These are phyloP conservation scores for Lachancea quebecensis DNA, from an alignment of 805 yeast species.

Conservation along the genomic window DNA sequence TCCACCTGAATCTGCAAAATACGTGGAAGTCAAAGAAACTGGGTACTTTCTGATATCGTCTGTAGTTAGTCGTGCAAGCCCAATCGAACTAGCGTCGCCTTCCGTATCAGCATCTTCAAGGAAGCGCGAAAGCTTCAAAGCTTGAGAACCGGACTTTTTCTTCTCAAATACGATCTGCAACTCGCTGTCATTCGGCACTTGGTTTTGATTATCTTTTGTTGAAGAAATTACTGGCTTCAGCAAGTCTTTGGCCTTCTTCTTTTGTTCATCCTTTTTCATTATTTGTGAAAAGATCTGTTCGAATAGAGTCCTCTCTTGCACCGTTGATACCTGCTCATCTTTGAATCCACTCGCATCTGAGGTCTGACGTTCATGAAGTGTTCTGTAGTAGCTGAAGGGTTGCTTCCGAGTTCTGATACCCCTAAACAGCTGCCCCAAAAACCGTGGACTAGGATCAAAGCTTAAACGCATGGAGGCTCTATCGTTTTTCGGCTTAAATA, in stretches of 20 bases:
- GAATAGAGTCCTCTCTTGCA: slow-evolving; percentile 24
- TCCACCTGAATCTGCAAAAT: slow-evolving; percentile 6
- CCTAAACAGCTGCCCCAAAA: background rate
- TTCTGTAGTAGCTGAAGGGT: background rate
- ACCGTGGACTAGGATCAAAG: background rate
- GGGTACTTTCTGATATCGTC: slow-evolving; percentile 24
- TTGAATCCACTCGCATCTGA: slow-evolving; percentile 11
- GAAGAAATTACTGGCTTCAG: slow-evolving; percentile 5
- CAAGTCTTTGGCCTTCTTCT: slow-evolving; percentile 11
- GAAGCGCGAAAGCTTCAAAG: slow-evolving; percentile 14
- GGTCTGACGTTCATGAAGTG: background rate
- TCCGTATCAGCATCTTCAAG: slow-evolving; percentile 10
- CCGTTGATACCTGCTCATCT: slow-evolving; percentile 17
- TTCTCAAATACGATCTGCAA: slow-evolving; percentile 20
- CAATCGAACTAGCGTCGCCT: slow-evolving; percentile 7
- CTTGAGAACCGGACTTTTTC: slow-evolving; percentile 11
- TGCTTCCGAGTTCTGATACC: background rate
- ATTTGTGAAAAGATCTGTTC: slow-evolving; percentile 22
- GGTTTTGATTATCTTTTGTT: background rate
- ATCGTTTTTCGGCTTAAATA: too few relatives aligned
- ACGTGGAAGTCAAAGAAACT: slow-evolving; percentile 17
- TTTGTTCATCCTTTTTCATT: slow-evolving; percentile 18
- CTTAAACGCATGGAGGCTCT: background rate
- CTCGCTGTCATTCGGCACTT: slow-evolving; percentile 1
- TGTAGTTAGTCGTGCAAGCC: slow-evolving; percentile 16